Evolutionary conservation across 345 rosid genomes (phyloP), one percentile per base, ranked within the genome.

Genomic region (Euphorbia pulcherrima): DNA sequence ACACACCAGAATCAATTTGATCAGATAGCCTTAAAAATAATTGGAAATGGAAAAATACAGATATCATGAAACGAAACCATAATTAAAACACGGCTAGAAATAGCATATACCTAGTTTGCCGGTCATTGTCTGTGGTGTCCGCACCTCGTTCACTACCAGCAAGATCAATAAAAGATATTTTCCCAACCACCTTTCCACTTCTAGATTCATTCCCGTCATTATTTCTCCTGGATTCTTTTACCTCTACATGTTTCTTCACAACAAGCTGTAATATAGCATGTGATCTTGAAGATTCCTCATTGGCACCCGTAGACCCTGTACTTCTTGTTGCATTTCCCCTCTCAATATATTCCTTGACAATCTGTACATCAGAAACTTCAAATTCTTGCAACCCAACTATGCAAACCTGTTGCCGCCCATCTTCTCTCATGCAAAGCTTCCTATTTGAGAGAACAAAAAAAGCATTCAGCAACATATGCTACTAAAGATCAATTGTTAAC

Each of bases 91-190:
- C 57, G 16, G 1, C 6, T 9, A 51, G 58, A 67, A 48, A 23
- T 29, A 39, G 33, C 51, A 60, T 14, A 8, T 81, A 94, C 99
- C 97, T 88, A 56, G 99, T 94, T 77, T 91, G 97, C n/a, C 96
- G 83, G 70, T 94, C 99, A 82, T 88, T 94, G 69, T 94, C 99
- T 40, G 96, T 94, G 80, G 99, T 94, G 73, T 91, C 97, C 41
- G 99, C 99, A 75, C 97, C 99, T 77, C 97, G 85, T 83, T 94
- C 99, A 68, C 99, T 94, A 52, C 99, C 99, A 76, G 96, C 99
- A 82, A 94, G 97, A 82, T 94, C 99, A 72, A 94, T 94, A 79
- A 94, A 94, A 61, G 99, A 94, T 65, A 94, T 89, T 83, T 94
- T 91, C 58, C 99, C 99, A 29, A 94, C 90, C 67, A 91, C 81